Evolutionary conservation across 2,329 filamentous ascomycete genomes (phyloP), one percentile per base, ranked within the genome.

Genomic region (Westerdykella aurantiaca): DNA sequence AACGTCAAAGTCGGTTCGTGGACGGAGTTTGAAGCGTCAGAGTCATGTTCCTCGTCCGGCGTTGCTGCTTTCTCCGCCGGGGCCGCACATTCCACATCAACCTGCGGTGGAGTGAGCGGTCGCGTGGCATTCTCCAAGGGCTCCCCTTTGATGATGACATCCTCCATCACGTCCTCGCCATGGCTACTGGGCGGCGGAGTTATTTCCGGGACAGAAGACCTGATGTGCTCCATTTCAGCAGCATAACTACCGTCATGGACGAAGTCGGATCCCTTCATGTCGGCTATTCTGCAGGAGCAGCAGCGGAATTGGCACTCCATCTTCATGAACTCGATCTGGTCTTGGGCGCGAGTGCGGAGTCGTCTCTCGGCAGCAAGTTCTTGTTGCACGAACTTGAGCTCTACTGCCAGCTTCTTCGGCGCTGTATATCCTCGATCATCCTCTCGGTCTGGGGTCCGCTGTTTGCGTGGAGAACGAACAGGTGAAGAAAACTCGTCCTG

Each of bases 261-360:
- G 55, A 70, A 59, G 44, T 63, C 42, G 62, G 63, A 65, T 61
- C 67, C 55, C 37, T 65, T 56, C 38, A 60, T 57, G 50, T 68
- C 61, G 10, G 64, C 63, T 53, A 69, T 63, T 48, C 57, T 76
- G 59, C 82, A 84, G 1, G 77, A 71, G 69, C 85, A 88, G 65
- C 78, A 81, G 38, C 77, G 75, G 51, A 89, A 76, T 39, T 80
- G 75, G 62, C 84, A 88, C 63, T 91, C 86, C 43, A 85, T 77
- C 58, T 86, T 80, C 61, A 90, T 72, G 64, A 88, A 90, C 25
- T 89, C 83, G 38, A 88, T 74, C 58, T 85, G 79, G 47, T 88
- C 85, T 50, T 84, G 74, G 0, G 85, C 83, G 6, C 83, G 78
- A 49, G 85, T 76, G 9, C 85, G 82, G 43, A 83, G 74, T 58